Percentiles rank a stretch among this genome's conserved stretches.
Evolutionary conservation across 495 filamentous ascomycete genomes (phyloP).

Genomic region (Hypomontagnella monticulosa): DNA sequence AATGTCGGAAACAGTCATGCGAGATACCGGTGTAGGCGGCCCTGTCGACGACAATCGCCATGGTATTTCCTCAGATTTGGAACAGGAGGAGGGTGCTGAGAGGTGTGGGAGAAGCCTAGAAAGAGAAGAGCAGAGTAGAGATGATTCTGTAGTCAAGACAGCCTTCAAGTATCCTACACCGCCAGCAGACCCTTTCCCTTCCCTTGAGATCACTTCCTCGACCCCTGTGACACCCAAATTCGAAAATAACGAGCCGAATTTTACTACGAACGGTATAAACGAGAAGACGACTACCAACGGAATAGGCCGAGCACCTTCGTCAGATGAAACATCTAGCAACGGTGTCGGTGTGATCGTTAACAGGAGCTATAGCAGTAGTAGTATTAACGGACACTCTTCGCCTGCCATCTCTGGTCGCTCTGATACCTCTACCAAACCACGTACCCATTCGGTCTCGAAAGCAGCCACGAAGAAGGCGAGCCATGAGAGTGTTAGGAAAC

Average conservation of each 20-base stretch:
- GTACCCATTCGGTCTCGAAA: conserved; percentile 36
- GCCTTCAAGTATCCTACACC: conserved; percentile 20
- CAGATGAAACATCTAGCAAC: conserved; percentile 6
- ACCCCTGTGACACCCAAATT: conserved; percentile 22
- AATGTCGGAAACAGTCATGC: conserved; percentile 26
- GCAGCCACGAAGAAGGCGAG: conserved; percentile 47
- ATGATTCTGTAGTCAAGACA: conserved; percentile 10
- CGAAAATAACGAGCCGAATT: conserved; percentile 5
- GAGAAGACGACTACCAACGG: conserved; percentile 11
- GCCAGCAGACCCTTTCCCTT: conserved; percentile 40
- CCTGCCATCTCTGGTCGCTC: conserved; percentile 5
- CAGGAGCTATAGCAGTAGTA: not conserved
- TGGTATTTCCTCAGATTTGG: not conserved
- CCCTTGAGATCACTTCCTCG: conserved; percentile 38
- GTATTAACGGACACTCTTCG: conserved; percentile 24
- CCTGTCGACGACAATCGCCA: conserved; percentile 2
- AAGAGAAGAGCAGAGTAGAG: conserved; percentile 22
- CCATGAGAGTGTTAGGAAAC: conserved; percentile 57
- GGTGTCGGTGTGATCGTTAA: not conserved
- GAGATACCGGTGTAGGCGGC: conserved; percentile 12
- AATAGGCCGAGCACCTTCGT: conserved; percentile 3
- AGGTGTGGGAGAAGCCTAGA: conserved; percentile 28
- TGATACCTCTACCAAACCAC: conserved; percentile 27
- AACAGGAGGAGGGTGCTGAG: conserved; percentile 12
- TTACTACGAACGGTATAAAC: not conserved